Evolutionary conservation across 1,139 yeast species (phyloP).

Genomic region (Saccharomyces hybrid): DNA sequence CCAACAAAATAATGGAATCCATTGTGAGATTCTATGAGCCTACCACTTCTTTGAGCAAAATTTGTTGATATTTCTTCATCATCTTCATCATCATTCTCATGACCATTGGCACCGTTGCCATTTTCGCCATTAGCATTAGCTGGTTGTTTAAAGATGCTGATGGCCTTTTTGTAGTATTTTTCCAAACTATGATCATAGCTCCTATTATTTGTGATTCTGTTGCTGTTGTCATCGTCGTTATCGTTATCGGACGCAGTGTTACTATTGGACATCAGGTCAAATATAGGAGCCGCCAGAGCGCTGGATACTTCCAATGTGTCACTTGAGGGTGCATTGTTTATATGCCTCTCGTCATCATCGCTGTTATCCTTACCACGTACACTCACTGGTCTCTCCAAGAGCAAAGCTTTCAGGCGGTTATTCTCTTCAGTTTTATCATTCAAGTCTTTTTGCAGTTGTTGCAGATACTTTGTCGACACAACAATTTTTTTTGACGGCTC

Average conservation of each 20-base stretch:
- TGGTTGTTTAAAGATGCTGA: background rate
- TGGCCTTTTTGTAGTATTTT: background rate
- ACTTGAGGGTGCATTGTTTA: background rate
- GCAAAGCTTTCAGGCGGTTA: constrained; percentile 44
- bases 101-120: background rate
- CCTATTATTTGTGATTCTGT: background rate
- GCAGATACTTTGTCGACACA: constrained; percentile 66
- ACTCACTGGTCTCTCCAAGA: constrained; percentile 10
- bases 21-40: constrained; percentile 62
- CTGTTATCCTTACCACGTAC: background rate
- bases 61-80: constrained; percentile 53
- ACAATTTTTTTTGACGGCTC: constrained; percentile 76
- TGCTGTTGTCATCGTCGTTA: constrained; percentile 1
- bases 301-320: background rate
- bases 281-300: background rate
- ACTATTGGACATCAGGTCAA: background rate
- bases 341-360: background rate
- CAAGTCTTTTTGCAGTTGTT: constrained; percentile 61
- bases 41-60: constrained; percentile 60
- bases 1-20: constrained; percentile 74
- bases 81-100: constrained; percentile 5
- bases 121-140: background rate
- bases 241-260: background rate
- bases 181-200: background rate
- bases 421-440: constrained; percentile 44